These are phyloP conservation scores for Raddia distichophylla DNA, from an alignment of 176 grass and related monocot genomes.

Conservation along the genomic window DNA sequence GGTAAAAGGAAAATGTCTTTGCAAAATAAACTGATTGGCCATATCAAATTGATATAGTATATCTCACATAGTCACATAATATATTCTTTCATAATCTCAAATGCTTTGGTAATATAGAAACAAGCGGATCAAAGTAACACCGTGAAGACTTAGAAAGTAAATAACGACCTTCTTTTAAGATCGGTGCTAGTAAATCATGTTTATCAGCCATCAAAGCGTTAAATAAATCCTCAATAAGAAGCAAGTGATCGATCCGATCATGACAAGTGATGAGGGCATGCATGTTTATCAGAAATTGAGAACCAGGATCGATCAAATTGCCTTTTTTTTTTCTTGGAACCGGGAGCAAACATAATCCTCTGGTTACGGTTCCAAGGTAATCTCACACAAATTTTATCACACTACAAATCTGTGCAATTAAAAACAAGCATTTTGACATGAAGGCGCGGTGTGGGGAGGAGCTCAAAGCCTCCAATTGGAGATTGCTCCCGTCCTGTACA, in stretches of 20 bases:
- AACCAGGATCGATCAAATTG: no score
- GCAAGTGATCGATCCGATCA: no score
- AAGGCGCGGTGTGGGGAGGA: no score
- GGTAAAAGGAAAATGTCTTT: not conserved
- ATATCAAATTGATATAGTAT: conserved; percentile 8
- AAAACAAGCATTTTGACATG: no score
- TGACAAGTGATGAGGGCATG: conserved; percentile 54
- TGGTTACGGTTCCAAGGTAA: no score
- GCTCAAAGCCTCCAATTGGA: no score
- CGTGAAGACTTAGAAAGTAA: not conserved
- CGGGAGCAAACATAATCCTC: no score
- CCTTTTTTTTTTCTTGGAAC: no score
- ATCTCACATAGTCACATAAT: conserved; percentile 8
- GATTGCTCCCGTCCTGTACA: no score
- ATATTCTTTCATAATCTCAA: not conserved
- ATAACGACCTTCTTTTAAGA: not conserved
- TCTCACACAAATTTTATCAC: no score
- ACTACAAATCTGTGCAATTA: no score
- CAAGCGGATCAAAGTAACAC: not conserved
- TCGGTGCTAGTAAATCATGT: conserved; percentile 10
- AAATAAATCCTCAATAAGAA: not conserved
- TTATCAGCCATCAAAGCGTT: not conserved
- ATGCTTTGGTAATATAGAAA: not conserved
- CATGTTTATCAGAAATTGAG: no score
- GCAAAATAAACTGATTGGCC: not conserved